Conservation (phyloP, 441 rosid species). For the Eruca vesicaria region DNA sequence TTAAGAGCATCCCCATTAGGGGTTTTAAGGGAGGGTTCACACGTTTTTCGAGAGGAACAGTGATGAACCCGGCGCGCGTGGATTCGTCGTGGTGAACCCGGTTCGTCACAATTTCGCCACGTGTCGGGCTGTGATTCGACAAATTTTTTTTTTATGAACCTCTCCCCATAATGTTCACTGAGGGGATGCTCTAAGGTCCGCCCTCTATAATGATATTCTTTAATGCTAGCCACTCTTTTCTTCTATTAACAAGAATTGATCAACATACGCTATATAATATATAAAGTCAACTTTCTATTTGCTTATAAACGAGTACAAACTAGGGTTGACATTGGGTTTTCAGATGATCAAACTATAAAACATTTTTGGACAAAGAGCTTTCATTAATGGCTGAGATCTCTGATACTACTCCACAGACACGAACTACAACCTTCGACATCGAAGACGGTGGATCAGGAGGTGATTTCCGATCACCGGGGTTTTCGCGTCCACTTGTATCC, state of each 20-base stretch:
- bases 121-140: too few species aligned
- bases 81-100: too few species aligned
- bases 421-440: background rate
- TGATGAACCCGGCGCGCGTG: too few species aligned
- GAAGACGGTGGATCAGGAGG: slow-evolving; percentile 10
- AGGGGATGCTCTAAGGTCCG: background rate
- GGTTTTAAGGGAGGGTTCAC: too few species aligned
- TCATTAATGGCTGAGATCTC: slow-evolving; percentile 23
- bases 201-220: background rate
- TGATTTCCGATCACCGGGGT: background rate
- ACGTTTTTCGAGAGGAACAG: too few species aligned
- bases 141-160: too few species aligned
- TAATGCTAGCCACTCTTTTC: background rate
- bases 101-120: too few species aligned
- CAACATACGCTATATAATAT: background rate
- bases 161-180: too few species aligned
- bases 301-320: slow-evolving; percentile 1
- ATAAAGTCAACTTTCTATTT: slow-evolving; percentile 12
- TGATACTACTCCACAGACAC: slow-evolving; percentile 3
- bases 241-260: background rate
- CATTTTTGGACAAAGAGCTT: background rate
- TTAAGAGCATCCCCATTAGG: too few species aligned
- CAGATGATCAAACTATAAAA: slow-evolving; percentile 1
- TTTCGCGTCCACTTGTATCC: slow-evolving; percentile 1
- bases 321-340: slow-evolving; percentile 17